These are phyloP conservation scores for Nidularia sp. DNA, from an alignment of 768 basidiomycete species.

Conservation along the genomic window DNA sequence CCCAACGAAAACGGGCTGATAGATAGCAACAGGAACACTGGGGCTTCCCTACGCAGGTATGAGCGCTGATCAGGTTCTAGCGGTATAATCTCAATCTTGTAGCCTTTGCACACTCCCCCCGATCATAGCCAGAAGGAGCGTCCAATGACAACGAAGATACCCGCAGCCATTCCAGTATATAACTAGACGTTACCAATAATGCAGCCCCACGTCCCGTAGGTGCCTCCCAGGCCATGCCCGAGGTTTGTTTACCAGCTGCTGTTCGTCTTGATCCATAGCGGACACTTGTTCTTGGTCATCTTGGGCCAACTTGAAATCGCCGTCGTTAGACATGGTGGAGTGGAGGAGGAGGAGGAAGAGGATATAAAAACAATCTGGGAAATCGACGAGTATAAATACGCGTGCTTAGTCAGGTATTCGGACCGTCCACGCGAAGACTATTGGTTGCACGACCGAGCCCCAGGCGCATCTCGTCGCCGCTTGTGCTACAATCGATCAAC, in stretches of 20 bases:
- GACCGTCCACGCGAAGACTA: not conserved
- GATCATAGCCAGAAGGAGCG: constrained; percentile 3
- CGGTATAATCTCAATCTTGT: constrained; percentile 95
- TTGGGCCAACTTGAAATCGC: constrained; percentile 10
- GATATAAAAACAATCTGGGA: not conserved
- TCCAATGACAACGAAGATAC: constrained; percentile 56
- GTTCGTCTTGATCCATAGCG: constrained; percentile 34
- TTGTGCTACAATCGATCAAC: too few relatives aligned
- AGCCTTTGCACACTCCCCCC: constrained; percentile 22
- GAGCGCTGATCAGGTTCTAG: constrained; percentile 96
- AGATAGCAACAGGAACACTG: constrained; percentile 58
- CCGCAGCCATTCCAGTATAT: constrained; percentile 85
- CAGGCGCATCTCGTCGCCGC: not conserved
- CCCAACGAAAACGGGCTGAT: constrained; percentile 34
- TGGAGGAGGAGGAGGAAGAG: not conserved
- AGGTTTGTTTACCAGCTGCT: constrained; percentile 39
- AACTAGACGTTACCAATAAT: constrained; percentile 75
- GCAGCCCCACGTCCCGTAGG: constrained; percentile 25
- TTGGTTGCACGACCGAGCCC: not conserved
- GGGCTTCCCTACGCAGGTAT: constrained; percentile 98
- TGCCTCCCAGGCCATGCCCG: constrained; percentile 22
- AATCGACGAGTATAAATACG: not conserved
- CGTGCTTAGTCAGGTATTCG: not conserved
- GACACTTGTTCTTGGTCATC: constrained; percentile 17
- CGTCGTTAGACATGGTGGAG: constrained; percentile 5